Base-by-base conservation (phyloP, 768 basidiomycete genomes). In the Serendipita indica region DNA sequence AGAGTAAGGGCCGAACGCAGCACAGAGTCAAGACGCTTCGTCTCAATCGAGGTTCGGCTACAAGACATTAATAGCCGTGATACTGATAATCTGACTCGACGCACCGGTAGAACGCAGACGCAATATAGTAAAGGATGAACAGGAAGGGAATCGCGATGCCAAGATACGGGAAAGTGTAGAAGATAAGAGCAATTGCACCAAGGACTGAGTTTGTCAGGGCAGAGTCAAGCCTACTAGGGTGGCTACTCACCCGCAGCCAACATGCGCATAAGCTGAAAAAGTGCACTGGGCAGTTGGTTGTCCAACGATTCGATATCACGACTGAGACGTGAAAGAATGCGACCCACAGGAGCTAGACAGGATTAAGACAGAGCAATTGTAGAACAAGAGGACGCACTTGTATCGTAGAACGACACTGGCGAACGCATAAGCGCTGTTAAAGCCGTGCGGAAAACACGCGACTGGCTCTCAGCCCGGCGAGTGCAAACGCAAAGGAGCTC, bases 351-450 rank as follows among this genome's bases (percentile, higher is more conserved):
- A 16, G 10, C n/a, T 39, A 33, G 12, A 20, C 33, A 18, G 16
- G 39, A 6, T 12, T 33, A 39, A 46, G 22, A 49, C 54, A 14
- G 45, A 7, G 20, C 3, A 32, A 1, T 41, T 30, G 13, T 12
- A 12, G n/a, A 39, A 39, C n/a, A 39, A 12, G 35, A n/a, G 41
- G 22, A 27, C 49, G 20, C 10, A 0, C 84, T 86, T 0, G 83
- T 82, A 65, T 88, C 85, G 64, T 84, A 86, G 71, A 85, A 86
- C 2, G 80, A 77, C 0, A 74, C 67, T 0, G 83, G 80, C 6
- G 83, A 83, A 3, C 75, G 69, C 57, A 89, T 64, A 3, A 89
- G 81, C 13, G 74, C 72, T 3, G 62, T 65, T 7, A 86, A 69
- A 0, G 83, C 83, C 3, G 71, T 67, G 62, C 72, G 77, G 70